Evolutionary conservation across 805 yeast species (phyloP).

Genomic region (Ogataea siamensis): DNA sequence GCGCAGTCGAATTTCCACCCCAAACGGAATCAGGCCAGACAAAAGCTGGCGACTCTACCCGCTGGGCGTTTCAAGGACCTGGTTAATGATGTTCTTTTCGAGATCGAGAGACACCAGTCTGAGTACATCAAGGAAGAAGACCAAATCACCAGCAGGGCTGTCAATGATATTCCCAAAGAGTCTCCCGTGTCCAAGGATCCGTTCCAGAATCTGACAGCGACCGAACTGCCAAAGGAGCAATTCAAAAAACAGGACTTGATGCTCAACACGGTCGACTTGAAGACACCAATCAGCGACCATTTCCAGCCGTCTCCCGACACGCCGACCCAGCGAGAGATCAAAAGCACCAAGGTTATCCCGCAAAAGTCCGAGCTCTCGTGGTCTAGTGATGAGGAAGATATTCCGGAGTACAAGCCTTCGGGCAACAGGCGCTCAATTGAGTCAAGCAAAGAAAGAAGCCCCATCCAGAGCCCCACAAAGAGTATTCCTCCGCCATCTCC

Average conservation of each 20-base stretch:
- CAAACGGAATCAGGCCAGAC: slow-evolving; percentile 92
- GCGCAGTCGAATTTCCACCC: slow-evolving; percentile 81
- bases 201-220: neutral
- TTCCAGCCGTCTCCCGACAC: slow-evolving; percentile 21
- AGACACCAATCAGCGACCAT: slow-evolving; percentile 20
- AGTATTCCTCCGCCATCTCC: slow-evolving; percentile 1
- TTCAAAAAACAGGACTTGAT: slow-evolving; percentile 4
- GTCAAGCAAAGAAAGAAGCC: neutral
- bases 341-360: slow-evolving; percentile 74
- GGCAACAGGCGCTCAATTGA: slow-evolving; percentile 15
- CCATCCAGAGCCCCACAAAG: neutral
- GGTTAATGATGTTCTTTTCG: slow-evolving; percentile 84
- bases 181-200: neutral
- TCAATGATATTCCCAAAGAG: slow-evolving; percentile 10
- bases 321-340: slow-evolving; percentile 38
- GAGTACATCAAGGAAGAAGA: slow-evolving; percentile 16
- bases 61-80: slow-evolving; percentile 81
- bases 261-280: slow-evolving; percentile 4
- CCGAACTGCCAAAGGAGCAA: neutral
- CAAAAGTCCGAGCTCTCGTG: slow-evolving; percentile 81
- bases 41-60: slow-evolving; percentile 83
- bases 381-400: slow-evolving; percentile 82
- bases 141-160: slow-evolving; percentile 14
- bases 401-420: slow-evolving; percentile 24
- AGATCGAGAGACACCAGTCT: slow-evolving; percentile 60